Conservation (phyloP, 805 yeast species). For the Lachancea meyersii region DNA sequence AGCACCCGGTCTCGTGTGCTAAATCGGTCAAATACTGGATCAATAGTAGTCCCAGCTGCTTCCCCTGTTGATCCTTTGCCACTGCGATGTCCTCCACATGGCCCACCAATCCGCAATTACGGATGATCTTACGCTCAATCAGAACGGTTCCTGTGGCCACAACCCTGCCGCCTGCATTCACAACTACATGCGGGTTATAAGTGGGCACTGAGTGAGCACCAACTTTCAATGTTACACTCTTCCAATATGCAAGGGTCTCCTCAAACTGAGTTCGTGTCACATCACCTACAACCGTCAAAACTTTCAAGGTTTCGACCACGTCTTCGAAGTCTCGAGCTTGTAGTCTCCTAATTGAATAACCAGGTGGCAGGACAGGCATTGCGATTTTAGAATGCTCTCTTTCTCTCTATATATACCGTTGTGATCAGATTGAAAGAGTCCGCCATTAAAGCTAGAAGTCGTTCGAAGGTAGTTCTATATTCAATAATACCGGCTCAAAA, state of each 20-base stretch:
- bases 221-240: conserved; percentile 26
- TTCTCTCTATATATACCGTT: background rate
- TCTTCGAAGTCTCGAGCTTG: conserved; percentile 49
- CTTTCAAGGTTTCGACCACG: conserved; percentile 56
- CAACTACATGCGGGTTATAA: conserved; percentile 67
- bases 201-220: conserved; percentile 33
- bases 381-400: background rate
- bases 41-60: conserved; percentile 64
- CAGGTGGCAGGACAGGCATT: conserved; percentile 44
- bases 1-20: conserved; percentile 62
- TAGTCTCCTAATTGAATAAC: conserved; percentile 59
- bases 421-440: too few species aligned
- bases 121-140: conserved; percentile 78
- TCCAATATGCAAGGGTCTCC: conserved; percentile 55
- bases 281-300: conserved; percentile 78
- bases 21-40: conserved; percentile 55
- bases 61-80: conserved; percentile 68
- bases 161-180: conserved; percentile 43
- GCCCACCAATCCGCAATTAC: conserved; percentile 78
- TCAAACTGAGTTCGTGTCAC: conserved; percentile 47
- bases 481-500: too few species aligned
- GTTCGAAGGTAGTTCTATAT: too few species aligned
- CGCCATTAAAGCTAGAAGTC: too few species aligned
- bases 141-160: conserved; percentile 83
- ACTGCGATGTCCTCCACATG: conserved; percentile 96